Base-by-base conservation (phyloP, 2,329 filamentous ascomycete genomes). In the Dothideomycetes sp. region DNA sequence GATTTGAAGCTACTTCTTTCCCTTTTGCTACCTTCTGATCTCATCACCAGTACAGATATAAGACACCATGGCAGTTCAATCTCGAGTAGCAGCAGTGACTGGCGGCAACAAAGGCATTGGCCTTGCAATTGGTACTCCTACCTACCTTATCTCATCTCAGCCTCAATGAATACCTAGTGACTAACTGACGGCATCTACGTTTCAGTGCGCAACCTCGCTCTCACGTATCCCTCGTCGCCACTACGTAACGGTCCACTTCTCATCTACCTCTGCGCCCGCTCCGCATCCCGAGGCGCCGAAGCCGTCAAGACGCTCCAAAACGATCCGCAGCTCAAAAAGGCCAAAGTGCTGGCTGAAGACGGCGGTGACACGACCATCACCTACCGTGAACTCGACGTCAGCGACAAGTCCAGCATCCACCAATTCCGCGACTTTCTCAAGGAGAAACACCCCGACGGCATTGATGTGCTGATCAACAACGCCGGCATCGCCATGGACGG, bases 381-480 rank as follows among this genome's bases (percentile, higher is more conserved):
- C 46, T 73, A 64, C 47, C 63, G 65, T 36, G 48, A 59, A 4
- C 55, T 74, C 2, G 70, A 74, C 47, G 70, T 75, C 34, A 64
- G 63, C 34, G 57, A 67, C 43, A 55, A 54, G 12, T 52, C 56
- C 29, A 72, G 67, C 52, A 63, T 73, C 34, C 48, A 60, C 9
- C 53, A 50, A 0, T 67, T 74, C 37, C 58, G 61, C 2, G 52
- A 58, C 1, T 58, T 62, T 30, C 41, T 74, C 28, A 60, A 63
- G 46, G 51, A 62, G 32, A 52, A 64, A 20, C 69, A 74, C 45
- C 61, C 62, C 2, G 60, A 68, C 5, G 69, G 69, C 3, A 60
- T 74, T 22, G 70, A 74, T 44, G 62, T 73, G 25, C 56, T 73
- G 9, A 65, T 74, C 54, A 74, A 74, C 55, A 74, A 74, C 45